These are phyloP conservation scores for Diutina rugosa DNA, from an alignment of 1,139 yeast genomes.

Conservation along the genomic window DNA sequence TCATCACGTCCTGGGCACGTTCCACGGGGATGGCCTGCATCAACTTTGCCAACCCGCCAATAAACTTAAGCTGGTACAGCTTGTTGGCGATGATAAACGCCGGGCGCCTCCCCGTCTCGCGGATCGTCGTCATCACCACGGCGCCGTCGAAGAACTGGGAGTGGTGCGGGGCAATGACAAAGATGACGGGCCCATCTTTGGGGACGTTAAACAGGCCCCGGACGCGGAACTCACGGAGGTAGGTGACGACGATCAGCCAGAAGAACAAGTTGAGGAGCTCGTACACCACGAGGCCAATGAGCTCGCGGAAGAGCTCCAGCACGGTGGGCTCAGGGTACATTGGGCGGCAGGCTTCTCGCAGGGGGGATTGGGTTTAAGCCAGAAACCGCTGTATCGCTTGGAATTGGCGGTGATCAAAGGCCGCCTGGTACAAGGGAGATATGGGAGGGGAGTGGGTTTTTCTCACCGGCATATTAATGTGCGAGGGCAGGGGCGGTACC, in stretches of 20 bases:
- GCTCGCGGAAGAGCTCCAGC: neutral
- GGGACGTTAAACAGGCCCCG: conserved; percentile 31
- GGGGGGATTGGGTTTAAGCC: too few relatives aligned
- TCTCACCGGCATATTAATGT: neutral
- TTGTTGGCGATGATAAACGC: conserved; percentile 67
- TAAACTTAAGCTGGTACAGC: conserved; percentile 50
- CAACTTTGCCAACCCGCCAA: conserved; percentile 44
- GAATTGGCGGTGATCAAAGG: too few relatives aligned
- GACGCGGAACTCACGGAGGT: conserved; percentile 28
- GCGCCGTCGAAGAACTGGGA: conserved; percentile 33
- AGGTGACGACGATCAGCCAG: conserved; percentile 24
- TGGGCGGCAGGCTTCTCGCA: too few relatives aligned
- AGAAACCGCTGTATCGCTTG: too few relatives aligned
- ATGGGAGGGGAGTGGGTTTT: neutral
- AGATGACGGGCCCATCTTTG: conserved; percentile 24
- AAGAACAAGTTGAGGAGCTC: conserved; percentile 25
- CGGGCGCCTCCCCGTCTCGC: conserved; percentile 24
- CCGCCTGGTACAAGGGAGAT: too few relatives aligned
- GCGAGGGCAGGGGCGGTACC: neutral
- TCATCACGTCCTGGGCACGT: conserved; percentile 55
- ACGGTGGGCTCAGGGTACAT: conserved; percentile 1
- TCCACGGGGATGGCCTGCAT: conserved; percentile 63
- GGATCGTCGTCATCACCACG: conserved; percentile 22
- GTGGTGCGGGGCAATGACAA: conserved; percentile 36
- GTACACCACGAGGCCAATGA: conserved; percentile 8